These are phyloP conservation scores for Plasmodium adleri DNA, from an alignment of 169 alveolate genomes.

Conservation along the genomic window DNA sequence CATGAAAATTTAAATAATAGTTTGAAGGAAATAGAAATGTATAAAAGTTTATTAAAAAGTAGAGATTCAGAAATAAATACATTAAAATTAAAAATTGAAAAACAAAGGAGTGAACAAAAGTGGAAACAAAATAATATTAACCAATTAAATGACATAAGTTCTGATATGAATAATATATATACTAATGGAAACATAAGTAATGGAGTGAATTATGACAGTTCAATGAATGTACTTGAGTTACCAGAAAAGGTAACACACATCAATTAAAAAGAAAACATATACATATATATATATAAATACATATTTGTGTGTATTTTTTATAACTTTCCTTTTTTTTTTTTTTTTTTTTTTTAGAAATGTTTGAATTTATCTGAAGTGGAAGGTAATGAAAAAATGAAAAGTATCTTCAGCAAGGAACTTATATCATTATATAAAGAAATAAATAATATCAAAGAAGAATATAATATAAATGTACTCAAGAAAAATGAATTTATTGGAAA, in stretches of 20 bases:
- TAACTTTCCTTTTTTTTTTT: not conserved
- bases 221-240: too few species aligned
- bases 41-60: slow-evolving; percentile 35
- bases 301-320: not conserved
- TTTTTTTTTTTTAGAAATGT: slow-evolving; percentile 9
- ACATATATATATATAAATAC: not conserved
- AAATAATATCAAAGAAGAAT: slow-evolving; percentile 63
- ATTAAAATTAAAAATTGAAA: slow-evolving; percentile 32
- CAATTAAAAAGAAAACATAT: not conserved
- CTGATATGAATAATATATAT: too few species aligned
- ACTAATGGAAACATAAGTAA: too few species aligned
- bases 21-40: slow-evolving; percentile 43
- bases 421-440: slow-evolving; percentile 52
- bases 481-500: slow-evolving; percentile 61
- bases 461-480: slow-evolving; percentile 45
- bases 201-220: too few species aligned
- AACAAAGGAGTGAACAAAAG: slow-evolving; percentile 2
- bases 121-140: slow-evolving; percentile 7
- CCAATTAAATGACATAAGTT: too few species aligned
- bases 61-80: slow-evolving; percentile 42
- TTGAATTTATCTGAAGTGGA: slow-evolving; percentile 20
- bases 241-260: too few species aligned
- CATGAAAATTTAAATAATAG: slow-evolving; percentile 15
- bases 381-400: slow-evolving; percentile 17
- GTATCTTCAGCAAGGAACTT: slow-evolving; percentile 40